Conservation (phyloP, 306 rosid species). For the Malus fusca region DNA sequence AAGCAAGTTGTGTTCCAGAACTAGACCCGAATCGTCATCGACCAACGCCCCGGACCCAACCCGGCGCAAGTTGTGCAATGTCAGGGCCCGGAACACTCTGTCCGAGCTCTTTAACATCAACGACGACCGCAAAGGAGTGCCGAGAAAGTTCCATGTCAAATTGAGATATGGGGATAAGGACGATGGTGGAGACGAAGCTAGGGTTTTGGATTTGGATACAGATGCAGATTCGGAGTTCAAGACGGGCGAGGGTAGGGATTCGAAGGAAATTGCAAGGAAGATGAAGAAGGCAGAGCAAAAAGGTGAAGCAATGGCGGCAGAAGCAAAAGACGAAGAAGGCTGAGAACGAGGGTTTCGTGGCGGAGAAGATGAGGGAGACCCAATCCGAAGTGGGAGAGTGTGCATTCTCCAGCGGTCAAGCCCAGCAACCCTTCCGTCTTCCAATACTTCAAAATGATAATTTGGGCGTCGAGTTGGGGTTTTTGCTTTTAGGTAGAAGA, state of each 20-base stretch:
- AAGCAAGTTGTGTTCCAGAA: slow-evolving; percentile 53
- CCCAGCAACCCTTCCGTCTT: no score
- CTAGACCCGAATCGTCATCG: slow-evolving; percentile 15
- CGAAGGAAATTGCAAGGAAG: slow-evolving; percentile 49
- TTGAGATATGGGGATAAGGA: slow-evolving; percentile 24
- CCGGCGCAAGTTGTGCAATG: slow-evolving; percentile 75
- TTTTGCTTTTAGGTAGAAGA: no score
- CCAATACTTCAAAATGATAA: no score
- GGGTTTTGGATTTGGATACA: slow-evolving; percentile 34
- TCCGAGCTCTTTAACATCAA: slow-evolving; percentile 57
- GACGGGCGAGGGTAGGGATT: slow-evolving; percentile 61
- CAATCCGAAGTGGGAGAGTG: slow-evolving; percentile 78
- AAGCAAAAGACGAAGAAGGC: slow-evolving; percentile 50
- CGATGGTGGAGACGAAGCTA: slow-evolving; percentile 17
- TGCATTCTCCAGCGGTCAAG: slow-evolving; percentile 8
- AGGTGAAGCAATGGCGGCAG: slow-evolving; percentile 58
- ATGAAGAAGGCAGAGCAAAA: slow-evolving; percentile 75
- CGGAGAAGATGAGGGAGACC: slow-evolving; percentile 45
- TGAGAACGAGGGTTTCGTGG: slow-evolving; percentile 9
- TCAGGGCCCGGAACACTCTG: slow-evolving; percentile 40
- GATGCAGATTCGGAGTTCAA: slow-evolving; percentile 35
- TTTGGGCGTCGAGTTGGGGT: no score
- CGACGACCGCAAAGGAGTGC: slow-evolving; percentile 31
- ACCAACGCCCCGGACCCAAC: slow-evolving; percentile 27
- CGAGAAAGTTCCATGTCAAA: slow-evolving; percentile 32